These are phyloP conservation scores for Mortierella sp. DNA, from an alignment of 371 early-diverging fungal genomes.

Conservation along the genomic window DNA sequence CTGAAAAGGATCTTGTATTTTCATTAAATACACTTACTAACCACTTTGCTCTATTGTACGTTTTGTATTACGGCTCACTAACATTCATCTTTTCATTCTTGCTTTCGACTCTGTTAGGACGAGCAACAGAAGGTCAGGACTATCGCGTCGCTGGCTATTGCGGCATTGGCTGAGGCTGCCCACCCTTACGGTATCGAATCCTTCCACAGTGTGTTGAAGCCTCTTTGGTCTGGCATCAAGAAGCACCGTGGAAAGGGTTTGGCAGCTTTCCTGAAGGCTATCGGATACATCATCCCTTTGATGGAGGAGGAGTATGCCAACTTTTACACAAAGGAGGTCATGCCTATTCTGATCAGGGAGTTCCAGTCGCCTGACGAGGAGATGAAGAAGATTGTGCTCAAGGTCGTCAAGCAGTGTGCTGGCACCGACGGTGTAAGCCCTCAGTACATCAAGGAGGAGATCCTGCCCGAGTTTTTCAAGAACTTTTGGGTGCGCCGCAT, in stretches of 20 bases:
- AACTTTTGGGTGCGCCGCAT: constrained; percentile 98
- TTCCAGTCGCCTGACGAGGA: constrained; percentile 98
- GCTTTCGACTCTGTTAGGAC: constrained; percentile 65
- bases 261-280: constrained; percentile 98
- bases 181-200: constrained; percentile 99
- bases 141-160: constrained; percentile 94
- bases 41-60: not conserved
- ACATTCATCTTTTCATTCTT: not conserved
- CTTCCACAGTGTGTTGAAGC: constrained; percentile 91
- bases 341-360: constrained; percentile 93
- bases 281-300: constrained; percentile 97
- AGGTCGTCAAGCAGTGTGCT: constrained; percentile 96
- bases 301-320: constrained; percentile 97
- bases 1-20: not conserved
- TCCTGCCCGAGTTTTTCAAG: constrained; percentile 95
- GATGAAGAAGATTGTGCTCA: constrained; percentile 98
- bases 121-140: constrained; percentile 97
- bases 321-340: constrained; percentile 93
- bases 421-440: constrained; percentile 94
- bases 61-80: not conserved
- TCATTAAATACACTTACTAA: not conserved
- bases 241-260: constrained; percentile 96
- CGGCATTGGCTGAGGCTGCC: constrained; percentile 97
- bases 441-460: constrained; percentile 87
- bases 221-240: constrained; percentile 95